These are phyloP conservation scores for Micractinium conductrix DNA, from an alignment of 139 green algal species.

Conservation along the genomic window DNA sequence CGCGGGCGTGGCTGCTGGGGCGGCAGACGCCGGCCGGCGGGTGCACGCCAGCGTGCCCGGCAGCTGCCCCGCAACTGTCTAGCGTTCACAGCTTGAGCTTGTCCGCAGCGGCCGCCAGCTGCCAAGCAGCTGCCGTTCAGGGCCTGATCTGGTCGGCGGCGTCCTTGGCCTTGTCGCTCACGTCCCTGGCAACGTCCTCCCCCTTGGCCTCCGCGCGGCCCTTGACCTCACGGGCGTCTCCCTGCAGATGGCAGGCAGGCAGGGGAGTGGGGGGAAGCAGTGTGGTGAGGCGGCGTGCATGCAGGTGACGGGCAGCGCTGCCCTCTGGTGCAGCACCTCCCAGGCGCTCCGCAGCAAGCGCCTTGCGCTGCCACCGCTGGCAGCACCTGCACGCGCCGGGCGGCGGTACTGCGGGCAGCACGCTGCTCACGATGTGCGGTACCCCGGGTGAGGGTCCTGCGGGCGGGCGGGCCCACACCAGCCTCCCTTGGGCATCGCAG, in stretches of 20 bases:
- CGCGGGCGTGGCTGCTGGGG: too few relatives aligned
- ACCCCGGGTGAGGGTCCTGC: slow-evolving; percentile 9
- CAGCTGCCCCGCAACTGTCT: too few relatives aligned
- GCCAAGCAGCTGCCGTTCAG: too few relatives aligned
- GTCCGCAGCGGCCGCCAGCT: too few relatives aligned
- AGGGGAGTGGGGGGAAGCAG: not conserved
- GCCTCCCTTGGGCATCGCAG: not conserved
- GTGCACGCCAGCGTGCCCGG: too few relatives aligned
- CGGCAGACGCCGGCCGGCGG: too few relatives aligned
- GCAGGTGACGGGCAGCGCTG: not conserved
- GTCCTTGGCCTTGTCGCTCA: not conserved
- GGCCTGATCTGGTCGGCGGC: too few relatives aligned
- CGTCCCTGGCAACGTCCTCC: not conserved
- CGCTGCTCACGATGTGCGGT: slow-evolving; percentile 7
- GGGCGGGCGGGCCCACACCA: not conserved
- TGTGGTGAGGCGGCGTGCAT: not conserved
- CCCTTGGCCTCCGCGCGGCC: slow-evolving; percentile 8
- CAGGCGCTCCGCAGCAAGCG: too few relatives aligned
- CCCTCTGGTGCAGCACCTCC: not conserved
- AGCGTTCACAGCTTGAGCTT: too few relatives aligned
- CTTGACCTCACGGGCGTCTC: not conserved
- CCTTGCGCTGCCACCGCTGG: too few relatives aligned
- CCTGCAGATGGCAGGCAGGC: not conserved
- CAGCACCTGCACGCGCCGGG: too few relatives aligned
- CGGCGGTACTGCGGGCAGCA: too few relatives aligned